phyloP scores from a whole-genome alignment of 1,284 basidiomycete species.

The Exsudoporus floridanus region DNA sequence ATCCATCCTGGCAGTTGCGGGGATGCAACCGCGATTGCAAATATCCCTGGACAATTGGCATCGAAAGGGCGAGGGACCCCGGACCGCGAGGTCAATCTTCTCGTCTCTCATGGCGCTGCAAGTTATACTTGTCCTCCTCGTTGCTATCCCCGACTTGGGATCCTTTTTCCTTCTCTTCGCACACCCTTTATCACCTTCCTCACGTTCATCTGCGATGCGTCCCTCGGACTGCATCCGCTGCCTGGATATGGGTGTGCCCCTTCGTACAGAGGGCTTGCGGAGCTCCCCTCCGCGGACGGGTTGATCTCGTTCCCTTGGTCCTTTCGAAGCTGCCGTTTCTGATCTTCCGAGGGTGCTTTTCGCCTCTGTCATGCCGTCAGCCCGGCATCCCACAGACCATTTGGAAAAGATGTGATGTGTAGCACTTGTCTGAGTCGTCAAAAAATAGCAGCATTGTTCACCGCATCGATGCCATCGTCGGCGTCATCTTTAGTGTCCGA shows the following conservation, averaged over 20 bases:
- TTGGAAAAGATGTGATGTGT: too few relatives aligned
- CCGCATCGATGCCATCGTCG: constrained; percentile 7
- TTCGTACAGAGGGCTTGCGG: constrained; percentile 8
- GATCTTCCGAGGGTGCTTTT: constrained; percentile 13
- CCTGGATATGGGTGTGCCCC: constrained; percentile 10
- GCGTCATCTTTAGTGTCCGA: too few relatives aligned
- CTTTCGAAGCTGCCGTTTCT: constrained; percentile 18
- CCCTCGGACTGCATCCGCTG: constrained; percentile 13
- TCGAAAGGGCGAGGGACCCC: constrained; percentile 11
- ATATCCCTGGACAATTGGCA: not conserved
- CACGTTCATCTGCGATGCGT: constrained; percentile 22
- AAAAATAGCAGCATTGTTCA: not conserved
- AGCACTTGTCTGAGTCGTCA: too few relatives aligned
- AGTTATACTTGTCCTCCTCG: constrained; percentile 20
- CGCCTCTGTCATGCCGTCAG: constrained; percentile 1
- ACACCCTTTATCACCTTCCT: constrained; percentile 16
- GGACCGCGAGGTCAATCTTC: constrained; percentile 14
- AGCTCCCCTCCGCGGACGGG: constrained; percentile 28
- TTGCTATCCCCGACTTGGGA: constrained; percentile 27
- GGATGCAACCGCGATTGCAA: constrained; percentile 21
- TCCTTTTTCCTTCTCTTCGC: constrained; percentile 6
- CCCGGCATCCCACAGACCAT: too few relatives aligned
- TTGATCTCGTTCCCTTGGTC: constrained; percentile 21
- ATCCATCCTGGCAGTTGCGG: constrained; percentile 22
- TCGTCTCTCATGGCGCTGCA: constrained; percentile 23